phyloP scores from a whole-genome alignment of 352 stramenopile species.

The Pilasporangium apinafurcum region DNA sequence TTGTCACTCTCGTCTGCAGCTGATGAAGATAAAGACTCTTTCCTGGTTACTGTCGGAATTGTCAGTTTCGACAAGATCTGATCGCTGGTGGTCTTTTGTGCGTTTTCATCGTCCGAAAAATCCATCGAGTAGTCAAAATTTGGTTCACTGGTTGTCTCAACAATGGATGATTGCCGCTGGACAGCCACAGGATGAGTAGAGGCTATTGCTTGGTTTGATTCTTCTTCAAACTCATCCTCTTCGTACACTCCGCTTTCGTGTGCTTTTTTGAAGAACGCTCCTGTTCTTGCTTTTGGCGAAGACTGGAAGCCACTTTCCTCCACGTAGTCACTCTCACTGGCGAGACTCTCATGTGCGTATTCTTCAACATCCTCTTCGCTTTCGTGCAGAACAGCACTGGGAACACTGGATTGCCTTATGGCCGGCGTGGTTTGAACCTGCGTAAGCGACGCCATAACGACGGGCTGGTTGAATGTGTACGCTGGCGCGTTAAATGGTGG shows the following conservation, averaged over 20 bases:
- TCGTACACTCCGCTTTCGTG: slow-evolving; percentile 39
- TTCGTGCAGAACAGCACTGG: not conserved
- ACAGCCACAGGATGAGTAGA: not conserved
- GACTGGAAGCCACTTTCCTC: not conserved
- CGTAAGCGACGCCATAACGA: not conserved
- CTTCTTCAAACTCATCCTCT: slow-evolving; percentile 52
- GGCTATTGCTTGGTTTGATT: slow-evolving; percentile 8
- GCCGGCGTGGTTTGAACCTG: not conserved
- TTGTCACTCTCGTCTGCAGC: slow-evolving; percentile 4
- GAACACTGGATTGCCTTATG: not conserved
- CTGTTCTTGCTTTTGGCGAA: not conserved
- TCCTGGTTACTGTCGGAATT: not conserved
- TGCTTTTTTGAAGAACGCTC: not conserved
- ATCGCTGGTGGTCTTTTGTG: not conserved
- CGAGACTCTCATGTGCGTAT: slow-evolving; percentile 20
- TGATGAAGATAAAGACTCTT: not conserved
- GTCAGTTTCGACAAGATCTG: not conserved
- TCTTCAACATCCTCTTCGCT: slow-evolving; percentile 1
- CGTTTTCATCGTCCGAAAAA: slow-evolving; percentile 46
- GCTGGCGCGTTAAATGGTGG: slow-evolving; percentile 6
- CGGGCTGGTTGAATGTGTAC: not conserved
- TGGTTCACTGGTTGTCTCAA: slow-evolving; percentile 11
- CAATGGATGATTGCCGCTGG: not conserved
- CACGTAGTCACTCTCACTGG: slow-evolving; percentile 22
- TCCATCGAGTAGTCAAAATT: slow-evolving; percentile 73